Evolutionary conservation across 345 rosid species (phyloP), one percentile per base, ranked within the genome.

Genomic region (Pistacia atlantica): DNA sequence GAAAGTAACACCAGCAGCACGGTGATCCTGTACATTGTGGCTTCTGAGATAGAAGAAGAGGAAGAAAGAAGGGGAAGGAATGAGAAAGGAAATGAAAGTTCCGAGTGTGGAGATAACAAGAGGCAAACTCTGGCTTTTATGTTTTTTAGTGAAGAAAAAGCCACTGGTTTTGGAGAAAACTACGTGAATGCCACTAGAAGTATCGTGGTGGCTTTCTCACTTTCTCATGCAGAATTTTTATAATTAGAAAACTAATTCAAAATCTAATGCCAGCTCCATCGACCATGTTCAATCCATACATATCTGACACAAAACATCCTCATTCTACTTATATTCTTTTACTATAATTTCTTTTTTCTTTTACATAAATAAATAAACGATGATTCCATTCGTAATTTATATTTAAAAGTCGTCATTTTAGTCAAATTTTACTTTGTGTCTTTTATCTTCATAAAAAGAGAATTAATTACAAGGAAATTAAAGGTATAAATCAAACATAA

Each of bases 111-210:
- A 64, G 68, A 69, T 38, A 38, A n/a, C 4, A 8, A 33, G 49
- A 3, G 59, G 73, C 4, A 37, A 22, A 45, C 31, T 11, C 61
- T 61, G 67, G 77, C 42, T 77, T 87, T 63, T 81, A 84, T 87
- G 74, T 65, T 82, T 61, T 80, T 65, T 51, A 8, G 63, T 37
- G 67, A 60, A 6, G 37, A 80, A 45, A 86, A 71, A 35, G 82
- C 78, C 91, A 70, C 73, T 79, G 51, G n/a, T 13, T 67, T 80
- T 31, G 35, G 35, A 11, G 35, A 22, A 69, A 80, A 79, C 58
- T 22, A 84, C 90, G 67, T 4, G 55, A 71, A 65, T 82, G 85
- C 90, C 92, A 86, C 83, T 78, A 18, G 75, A 85, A 49, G 45
- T 33, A n/a, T 35, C 37, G 45, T 63, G 10, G 11, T 25, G 25